Percentiles rank a stretch among this genome's conserved stretches.
These are phyloP conservation scores for Cyclostephanos tholiformis DNA, from an alignment of 108 stramenopile species.

Conservation along the genomic window DNA sequence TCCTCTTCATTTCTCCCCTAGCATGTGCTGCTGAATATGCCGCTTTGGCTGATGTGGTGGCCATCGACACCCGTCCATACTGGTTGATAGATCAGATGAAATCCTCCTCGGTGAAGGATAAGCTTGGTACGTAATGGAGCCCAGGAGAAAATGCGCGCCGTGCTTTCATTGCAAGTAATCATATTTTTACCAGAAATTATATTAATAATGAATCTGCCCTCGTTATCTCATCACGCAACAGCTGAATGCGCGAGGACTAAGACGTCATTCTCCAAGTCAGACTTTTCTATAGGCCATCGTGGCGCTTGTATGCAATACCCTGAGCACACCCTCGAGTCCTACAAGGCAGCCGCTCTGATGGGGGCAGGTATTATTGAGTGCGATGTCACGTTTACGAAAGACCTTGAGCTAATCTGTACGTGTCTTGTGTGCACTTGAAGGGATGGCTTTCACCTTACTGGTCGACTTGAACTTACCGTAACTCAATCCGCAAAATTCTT, in stretches of 20 bases:
- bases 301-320: constrained; percentile 72
- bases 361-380: constrained; percentile 83
- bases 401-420: constrained; percentile 62
- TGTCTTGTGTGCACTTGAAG: not conserved
- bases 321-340: constrained; percentile 60
- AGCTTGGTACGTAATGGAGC: constrained; percentile 47
- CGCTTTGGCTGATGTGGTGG: constrained; percentile 22
- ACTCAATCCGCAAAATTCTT: not conserved
- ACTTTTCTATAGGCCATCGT: constrained; percentile 76
- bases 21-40: constrained; percentile 9
- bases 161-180: not conserved
- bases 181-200: no score
- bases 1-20: no score
- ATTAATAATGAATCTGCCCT: not conserved
- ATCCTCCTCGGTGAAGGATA: constrained; percentile 45
- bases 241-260: constrained; percentile 52
- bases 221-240: constrained; percentile 4
- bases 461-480: not conserved
- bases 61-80: constrained; percentile 66
- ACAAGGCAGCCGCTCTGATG: constrained; percentile 54
- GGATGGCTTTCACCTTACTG: not conserved
- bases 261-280: constrained; percentile 39
- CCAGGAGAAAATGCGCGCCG: not conserved
- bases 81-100: constrained; percentile 64
- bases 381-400: constrained; percentile 82